Conservation (phyloP, 805 yeast genomes). For the Blastobotrys terrestris region DNA sequence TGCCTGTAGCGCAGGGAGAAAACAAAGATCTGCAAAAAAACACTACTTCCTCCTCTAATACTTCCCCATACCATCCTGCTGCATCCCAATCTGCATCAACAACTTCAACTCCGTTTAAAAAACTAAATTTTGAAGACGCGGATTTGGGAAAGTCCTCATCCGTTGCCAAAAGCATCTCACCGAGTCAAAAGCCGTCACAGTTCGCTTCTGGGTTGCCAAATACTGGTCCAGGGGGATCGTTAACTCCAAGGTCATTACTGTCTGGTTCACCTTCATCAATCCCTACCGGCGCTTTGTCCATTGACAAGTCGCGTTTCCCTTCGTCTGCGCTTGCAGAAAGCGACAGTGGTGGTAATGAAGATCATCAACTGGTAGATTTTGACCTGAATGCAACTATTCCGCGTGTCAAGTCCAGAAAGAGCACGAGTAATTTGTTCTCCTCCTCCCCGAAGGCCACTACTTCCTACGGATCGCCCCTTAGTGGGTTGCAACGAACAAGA, state of each 20-base stretch:
- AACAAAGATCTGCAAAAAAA: too few relatives aligned
- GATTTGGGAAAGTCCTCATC: neutral
- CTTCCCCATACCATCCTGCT: slow-evolving; percentile 16
- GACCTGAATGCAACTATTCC: slow-evolving; percentile 27
- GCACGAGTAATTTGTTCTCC: slow-evolving; percentile 12
- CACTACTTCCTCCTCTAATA: slow-evolving; percentile 7
- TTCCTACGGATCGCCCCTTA: slow-evolving; percentile 15
- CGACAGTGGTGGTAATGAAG: slow-evolving; percentile 2
- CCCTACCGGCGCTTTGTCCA: neutral
- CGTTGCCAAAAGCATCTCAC: neutral
- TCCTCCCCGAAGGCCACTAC: slow-evolving; percentile 6
- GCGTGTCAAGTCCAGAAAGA: slow-evolving; percentile 28
- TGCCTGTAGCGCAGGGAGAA: too few relatives aligned
- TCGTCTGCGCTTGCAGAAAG: neutral
- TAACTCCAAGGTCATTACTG: neutral
- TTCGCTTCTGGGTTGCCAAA: neutral
- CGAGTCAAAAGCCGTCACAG: neutral
- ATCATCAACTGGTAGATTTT: slow-evolving; percentile 16
- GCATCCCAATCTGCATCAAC: neutral
- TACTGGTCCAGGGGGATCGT: neutral
- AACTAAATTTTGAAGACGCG: neutral
- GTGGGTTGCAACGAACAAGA: slow-evolving; percentile 10
- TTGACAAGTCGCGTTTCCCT: neutral
- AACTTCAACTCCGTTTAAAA: neutral
- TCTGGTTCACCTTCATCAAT: neutral